Evolutionary conservation across 2,329 filamentous ascomycete species (phyloP), one percentile per base, ranked within the genome.

Genomic region (Epichloe hybrida): DNA sequence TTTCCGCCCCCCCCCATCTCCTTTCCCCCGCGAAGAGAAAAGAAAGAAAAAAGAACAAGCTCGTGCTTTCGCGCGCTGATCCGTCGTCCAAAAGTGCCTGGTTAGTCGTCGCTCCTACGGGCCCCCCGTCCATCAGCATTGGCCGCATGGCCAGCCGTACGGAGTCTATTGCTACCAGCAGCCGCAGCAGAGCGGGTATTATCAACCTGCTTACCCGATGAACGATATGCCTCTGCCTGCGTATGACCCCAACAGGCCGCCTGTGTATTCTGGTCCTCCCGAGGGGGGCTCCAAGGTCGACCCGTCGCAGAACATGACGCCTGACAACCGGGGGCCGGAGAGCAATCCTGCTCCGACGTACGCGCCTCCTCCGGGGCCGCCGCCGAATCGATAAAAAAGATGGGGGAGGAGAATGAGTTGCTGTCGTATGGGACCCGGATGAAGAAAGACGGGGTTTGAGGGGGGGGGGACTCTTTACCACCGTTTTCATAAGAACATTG

Each of bases 211-310:
- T 17, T 72, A 73, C 58, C 69, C 68, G 55, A 78, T 80, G 75
- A 66, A 77, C 54, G 57, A 70, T 49, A 72, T 76, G 69, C 69
- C 74, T 48, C 75, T 75, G 12, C 76, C 76, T 17, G 72, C 79
- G 49, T 82, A 82, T 61, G 78, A 82, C 55, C 75, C 76, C 5
- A 74, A 69, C 56, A 67, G 76, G 31, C 77, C 78, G 50, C 78
- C 78, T 7, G 65, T 73, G 59, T 82, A 83, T 60, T 71, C 75
- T 40, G 61, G 55, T 4, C 66, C 74, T 45, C 72, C 74, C 7
- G 66, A 66, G 2, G 74, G 51, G 51, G 69, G 65, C 20, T 69
- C 70, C 49, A 82, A 83, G 67, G 62, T 75, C 49, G 75, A 79
- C 53, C 75, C 75, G 15, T 66, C 65, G 23, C 77, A 80, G 64